Evolutionary conservation across 805 yeast species (phyloP), one percentile per base, ranked within the genome.

Genomic region (Candida nitratophila): DNA sequence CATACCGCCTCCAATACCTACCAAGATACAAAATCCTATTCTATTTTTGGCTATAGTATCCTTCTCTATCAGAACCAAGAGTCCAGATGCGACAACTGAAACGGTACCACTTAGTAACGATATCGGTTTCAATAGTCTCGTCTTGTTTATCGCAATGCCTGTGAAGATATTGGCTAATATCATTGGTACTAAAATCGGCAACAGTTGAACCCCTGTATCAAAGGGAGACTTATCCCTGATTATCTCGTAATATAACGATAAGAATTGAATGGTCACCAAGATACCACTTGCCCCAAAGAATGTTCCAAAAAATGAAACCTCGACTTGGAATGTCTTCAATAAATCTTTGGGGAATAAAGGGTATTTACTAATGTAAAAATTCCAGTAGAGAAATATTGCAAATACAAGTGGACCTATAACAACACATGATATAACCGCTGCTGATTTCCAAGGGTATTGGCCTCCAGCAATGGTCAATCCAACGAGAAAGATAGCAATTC

Each of bases 391-490:
- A 42, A 74, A 75, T 0, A 43, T 52, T 16, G 66, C 50, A 7
- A 66, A 29, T 1, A 69, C 42, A 4, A 70, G 9, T 0, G 70
- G 72, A 11, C 81, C 78, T 26, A 78, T 31, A 6, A 74, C 60
- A 44, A 79, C 69, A 41, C 73, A 70, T 16, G 61, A 53, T 12
- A 80, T 71, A 3, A 76, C 73, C 4, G 75, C 71, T 19, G 75
- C 77, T 1, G 81, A 71, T 5, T 61, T 58, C 86, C 86, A 80
- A 4, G 77, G 62, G 49, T 59, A 70, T 30, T 71, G 64, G 33
- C 61, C 58, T 3, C 81, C 83, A 15, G 84, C 84, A 51, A 79
- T 73, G 0, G 81, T 70, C 33, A 80, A 55, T 0, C 71, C 85
- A 32, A 80, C 58, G 44, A 80, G 59, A 1, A 76, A 45, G 36